Percentiles rank a stretch among this genome's conserved stretches.
Conservation (phyloP, 2,329 filamentous ascomycete species). For the Verruconis gallopava region DNA sequence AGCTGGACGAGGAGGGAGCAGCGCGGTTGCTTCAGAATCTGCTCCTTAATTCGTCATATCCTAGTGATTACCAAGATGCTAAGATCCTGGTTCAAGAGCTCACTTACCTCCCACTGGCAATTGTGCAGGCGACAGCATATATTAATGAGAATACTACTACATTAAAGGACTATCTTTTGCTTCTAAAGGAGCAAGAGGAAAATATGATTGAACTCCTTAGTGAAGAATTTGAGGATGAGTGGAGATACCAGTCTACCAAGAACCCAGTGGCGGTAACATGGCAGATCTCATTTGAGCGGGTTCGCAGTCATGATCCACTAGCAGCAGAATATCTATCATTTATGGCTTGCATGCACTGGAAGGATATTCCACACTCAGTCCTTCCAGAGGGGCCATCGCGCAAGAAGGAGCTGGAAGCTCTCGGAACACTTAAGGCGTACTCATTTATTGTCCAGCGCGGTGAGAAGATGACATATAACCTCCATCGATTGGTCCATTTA, state of each 20-base stretch:
- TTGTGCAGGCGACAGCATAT: slow-evolving; percentile 15
- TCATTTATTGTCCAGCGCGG: slow-evolving; percentile 12
- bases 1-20: slow-evolving; percentile 9
- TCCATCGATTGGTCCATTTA: slow-evolving; percentile 15
- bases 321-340: slow-evolving; percentile 14
- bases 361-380: slow-evolving; percentile 13
- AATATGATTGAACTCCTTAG: slow-evolving; percentile 15
- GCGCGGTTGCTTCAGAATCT: slow-evolving; percentile 8
- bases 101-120: slow-evolving; percentile 16
- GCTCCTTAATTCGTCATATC: background rate
- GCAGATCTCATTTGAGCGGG: slow-evolving; percentile 13
- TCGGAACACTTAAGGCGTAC: slow-evolving; percentile 13
- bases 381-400: slow-evolving; percentile 9
- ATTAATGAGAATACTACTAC: slow-evolving; percentile 13
- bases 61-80: slow-evolving; percentile 10
- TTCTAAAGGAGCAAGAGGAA: slow-evolving; percentile 14
- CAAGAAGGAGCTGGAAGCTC: slow-evolving; percentile 8
- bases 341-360: slow-evolving; percentile 15
- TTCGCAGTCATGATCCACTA: slow-evolving; percentile 8
- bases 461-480: slow-evolving; percentile 11
- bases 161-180: slow-evolving; percentile 1
- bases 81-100: slow-evolving; percentile 4
- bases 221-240: slow-evolving; percentile 12
- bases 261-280: slow-evolving; percentile 15
- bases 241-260: background rate